A percentile compares a stretch with the other conserved stretches of the same genome.
Evolutionary conservation across 2,329 filamentous ascomycete species (phyloP).

Genomic region (Akanthomyces muscarius): DNA sequence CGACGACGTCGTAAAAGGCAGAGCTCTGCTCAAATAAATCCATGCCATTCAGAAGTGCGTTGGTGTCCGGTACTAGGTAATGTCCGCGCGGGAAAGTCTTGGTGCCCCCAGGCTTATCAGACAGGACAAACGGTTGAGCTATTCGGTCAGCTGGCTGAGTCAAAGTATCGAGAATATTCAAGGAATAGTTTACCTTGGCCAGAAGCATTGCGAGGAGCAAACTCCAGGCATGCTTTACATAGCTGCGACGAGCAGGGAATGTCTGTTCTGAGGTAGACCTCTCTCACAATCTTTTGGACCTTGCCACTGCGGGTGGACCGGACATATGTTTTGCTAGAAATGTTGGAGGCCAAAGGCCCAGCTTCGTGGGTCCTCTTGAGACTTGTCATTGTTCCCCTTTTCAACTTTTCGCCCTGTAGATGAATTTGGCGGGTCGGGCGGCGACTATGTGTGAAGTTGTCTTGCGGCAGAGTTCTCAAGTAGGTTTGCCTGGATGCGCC

Average conservation of each 20-base stretch:
- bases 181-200: conserved; percentile 58
- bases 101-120: conserved; percentile 80
- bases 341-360: conserved; percentile 61
- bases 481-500: conserved; percentile 16
- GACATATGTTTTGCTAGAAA: conserved; percentile 94
- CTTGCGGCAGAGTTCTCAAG: background rate
- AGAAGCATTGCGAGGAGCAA: conserved; percentile 73
- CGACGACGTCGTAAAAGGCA: conserved; percentile 93
- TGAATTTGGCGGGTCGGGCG: background rate
- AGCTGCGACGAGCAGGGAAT: conserved; percentile 95
- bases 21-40: conserved; percentile 91
- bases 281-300: conserved; percentile 96
- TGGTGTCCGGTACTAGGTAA: conserved; percentile 94
- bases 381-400: conserved; percentile 52
- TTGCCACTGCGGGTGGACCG: conserved; percentile 93
- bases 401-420: background rate
- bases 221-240: conserved; percentile 70
- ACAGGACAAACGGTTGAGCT: conserved; percentile 83
- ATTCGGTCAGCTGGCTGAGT: conserved; percentile 11
- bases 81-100: conserved; percentile 80
- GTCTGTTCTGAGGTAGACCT: conserved; percentile 92
- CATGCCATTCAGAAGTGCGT: conserved; percentile 92
- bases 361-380: conserved; percentile 55
- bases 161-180: background rate
- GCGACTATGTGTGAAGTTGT: background rate